Evolutionary conservation across 148 eudicot genomes (phyloP).

Genomic region (Nepenthes mirabilis): DNA sequence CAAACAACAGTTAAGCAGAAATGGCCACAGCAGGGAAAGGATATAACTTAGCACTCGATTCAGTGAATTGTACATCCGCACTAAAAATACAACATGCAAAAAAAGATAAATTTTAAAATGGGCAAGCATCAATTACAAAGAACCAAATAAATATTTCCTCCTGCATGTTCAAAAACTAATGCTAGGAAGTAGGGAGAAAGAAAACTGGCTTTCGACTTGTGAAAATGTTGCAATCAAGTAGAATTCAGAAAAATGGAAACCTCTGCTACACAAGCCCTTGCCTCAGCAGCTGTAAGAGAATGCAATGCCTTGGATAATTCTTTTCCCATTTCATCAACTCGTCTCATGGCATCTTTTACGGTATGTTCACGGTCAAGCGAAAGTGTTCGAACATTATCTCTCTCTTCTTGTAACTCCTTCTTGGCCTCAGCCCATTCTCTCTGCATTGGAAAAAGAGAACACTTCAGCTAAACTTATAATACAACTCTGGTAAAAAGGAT

Average conservation of each 20-base stretch:
- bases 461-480: background rate
- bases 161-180: no score
- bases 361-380: constrained; percentile 50
- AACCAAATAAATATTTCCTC: no score
- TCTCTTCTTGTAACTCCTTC: constrained; percentile 71
- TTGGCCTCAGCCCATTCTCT: constrained; percentile 92
- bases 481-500: background rate
- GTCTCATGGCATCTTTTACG: constrained; percentile 53
- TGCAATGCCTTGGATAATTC: constrained; percentile 56
- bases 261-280: constrained; percentile 75
- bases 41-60: background rate
- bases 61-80: no score
- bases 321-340: constrained; percentile 64
- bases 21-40: constrained; percentile 1
- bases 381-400: constrained; percentile 46
- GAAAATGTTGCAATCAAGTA: background rate
- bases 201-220: background rate
- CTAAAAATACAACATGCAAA: no score
- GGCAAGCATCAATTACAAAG: no score
- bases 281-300: constrained; percentile 67
- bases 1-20: background rate
- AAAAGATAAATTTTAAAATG: no score
- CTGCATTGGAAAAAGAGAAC: constrained; percentile 16
- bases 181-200: no score
- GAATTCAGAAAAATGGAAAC: constrained; percentile 10